phyloP scores from a whole-genome alignment of 371 early-diverging fungal species.

The Smittium mucronatum region DNA sequence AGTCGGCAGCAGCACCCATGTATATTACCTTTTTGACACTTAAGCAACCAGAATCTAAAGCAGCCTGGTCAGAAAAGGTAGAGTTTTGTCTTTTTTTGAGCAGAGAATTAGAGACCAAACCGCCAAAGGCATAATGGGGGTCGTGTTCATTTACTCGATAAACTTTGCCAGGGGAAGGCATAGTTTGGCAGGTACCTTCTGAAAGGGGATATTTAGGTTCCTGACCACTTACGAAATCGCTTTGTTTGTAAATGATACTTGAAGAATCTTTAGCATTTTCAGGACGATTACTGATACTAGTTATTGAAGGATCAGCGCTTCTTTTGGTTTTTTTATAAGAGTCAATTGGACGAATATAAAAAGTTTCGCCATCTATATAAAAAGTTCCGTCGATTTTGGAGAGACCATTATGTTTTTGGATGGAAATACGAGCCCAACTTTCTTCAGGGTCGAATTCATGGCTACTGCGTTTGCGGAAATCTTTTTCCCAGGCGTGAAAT shows the following conservation, averaged over 20 bases:
- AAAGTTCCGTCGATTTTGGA: slow-evolving; percentile 52
- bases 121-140: slow-evolving; percentile 6
- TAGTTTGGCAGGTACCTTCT: background rate
- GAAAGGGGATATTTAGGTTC: background rate
- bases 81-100: slow-evolving; percentile 3
- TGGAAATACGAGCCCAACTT: slow-evolving; percentile 56
- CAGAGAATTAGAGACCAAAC: background rate
- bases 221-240: background rate
- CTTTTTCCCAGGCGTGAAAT: slow-evolving; percentile 20
- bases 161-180: background rate
- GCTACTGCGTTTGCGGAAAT: slow-evolving; percentile 21
- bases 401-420: slow-evolving; percentile 36
- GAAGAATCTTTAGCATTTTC: slow-evolving; percentile 17
- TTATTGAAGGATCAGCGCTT: slow-evolving; percentile 39
- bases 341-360: slow-evolving; percentile 44
- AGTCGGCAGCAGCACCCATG: slow-evolving; percentile 58
- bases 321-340: slow-evolving; percentile 43
- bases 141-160: background rate
- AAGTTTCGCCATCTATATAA: slow-evolving; percentile 37
- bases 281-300: slow-evolving; percentile 24
- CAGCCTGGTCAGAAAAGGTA: slow-evolving; percentile 11
- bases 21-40: slow-evolving; percentile 25
- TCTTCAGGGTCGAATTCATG: slow-evolving; percentile 33
- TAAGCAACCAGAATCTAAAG: slow-evolving; percentile 28
- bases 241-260: slow-evolving; percentile 12